Conservation (phyloP, 768 basidiomycete species). For the Pleurotus cornucopiae region DNA sequence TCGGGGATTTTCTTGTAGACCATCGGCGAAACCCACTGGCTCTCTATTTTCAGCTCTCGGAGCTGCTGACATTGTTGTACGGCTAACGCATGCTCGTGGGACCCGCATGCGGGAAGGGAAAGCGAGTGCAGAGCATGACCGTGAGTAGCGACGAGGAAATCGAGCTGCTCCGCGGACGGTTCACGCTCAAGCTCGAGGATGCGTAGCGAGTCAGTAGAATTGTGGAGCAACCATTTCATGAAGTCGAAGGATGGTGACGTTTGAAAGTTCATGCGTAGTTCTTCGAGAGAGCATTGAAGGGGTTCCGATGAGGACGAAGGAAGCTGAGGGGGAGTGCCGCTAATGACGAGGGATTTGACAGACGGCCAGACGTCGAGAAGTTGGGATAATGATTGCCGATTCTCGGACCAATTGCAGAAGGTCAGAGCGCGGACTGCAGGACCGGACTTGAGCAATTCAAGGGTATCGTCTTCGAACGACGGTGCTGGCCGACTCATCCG, state of each 20-base stretch:
- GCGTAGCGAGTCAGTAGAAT: conserved; percentile 45
- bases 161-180: conserved; percentile 49
- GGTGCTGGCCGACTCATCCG: conserved; percentile 49
- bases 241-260: conserved; percentile 57
- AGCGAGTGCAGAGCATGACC: conserved; percentile 47
- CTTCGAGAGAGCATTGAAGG: conserved; percentile 42
- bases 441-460: conserved; percentile 50
- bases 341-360: conserved; percentile 50
- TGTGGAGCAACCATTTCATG: conserved; percentile 65
- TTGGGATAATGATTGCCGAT: conserved; percentile 50
- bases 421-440: conserved; percentile 49
- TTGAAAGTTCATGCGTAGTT: conserved; percentile 65
- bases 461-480: conserved; percentile 47
- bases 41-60: conserved; percentile 53
- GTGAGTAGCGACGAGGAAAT: conserved; percentile 49
- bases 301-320: conserved; percentile 38
- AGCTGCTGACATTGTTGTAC: conserved; percentile 47
- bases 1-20: conserved; percentile 46
- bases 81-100: conserved; percentile 40
- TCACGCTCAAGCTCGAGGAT: conserved; percentile 58
- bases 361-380: conserved; percentile 63
- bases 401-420: conserved; percentile 72
- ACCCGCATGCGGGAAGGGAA: conserved; percentile 50
- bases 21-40: conserved; percentile 37
- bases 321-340: conserved; percentile 53